These are phyloP conservation scores for Septoria linicola DNA, from an alignment of 2,329 filamentous ascomycete species.

Conservation along the genomic window DNA sequence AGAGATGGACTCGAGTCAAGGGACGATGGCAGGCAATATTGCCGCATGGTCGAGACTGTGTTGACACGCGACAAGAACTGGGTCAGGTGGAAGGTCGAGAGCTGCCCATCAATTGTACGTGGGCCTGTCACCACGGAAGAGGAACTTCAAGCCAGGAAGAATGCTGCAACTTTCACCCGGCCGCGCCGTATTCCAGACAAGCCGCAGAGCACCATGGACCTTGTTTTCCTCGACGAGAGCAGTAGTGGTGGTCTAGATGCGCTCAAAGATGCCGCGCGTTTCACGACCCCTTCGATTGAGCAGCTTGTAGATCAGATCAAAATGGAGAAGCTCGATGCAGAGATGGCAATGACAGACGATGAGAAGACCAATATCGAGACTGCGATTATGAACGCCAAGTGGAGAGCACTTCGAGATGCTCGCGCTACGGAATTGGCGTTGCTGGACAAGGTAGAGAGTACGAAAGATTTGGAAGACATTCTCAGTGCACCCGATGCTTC, in stretches of 20 bases:
- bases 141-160: conserved; percentile 67
- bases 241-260: conserved; percentile 64
- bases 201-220: conserved; percentile 70
- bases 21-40: conserved; percentile 84
- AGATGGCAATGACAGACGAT: conserved; percentile 68
- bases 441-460: conserved; percentile 86
- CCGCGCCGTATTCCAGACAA: conserved; percentile 68
- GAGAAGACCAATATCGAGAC: conserved; percentile 62
- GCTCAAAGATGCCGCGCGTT: conserved; percentile 64
- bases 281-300: conserved; percentile 66
- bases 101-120: conserved; percentile 81
- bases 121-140: conserved; percentile 67
- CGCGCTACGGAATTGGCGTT: conserved; percentile 69
- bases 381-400: conserved; percentile 82
- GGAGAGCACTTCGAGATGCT: conserved; percentile 82
- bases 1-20: conserved; percentile 66
- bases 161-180: conserved; percentile 64
- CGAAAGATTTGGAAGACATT: conserved; percentile 61
- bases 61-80: conserved; percentile 96
- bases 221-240: conserved; percentile 74
- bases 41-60: conserved; percentile 94
- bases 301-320: conserved; percentile 72
- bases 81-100: conserved; percentile 97
- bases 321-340: conserved; percentile 79
- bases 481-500: conserved; percentile 14